Conservation (phyloP, 495 filamentous ascomycete species). For the Lasiosphaeriaceae sp. region DNA sequence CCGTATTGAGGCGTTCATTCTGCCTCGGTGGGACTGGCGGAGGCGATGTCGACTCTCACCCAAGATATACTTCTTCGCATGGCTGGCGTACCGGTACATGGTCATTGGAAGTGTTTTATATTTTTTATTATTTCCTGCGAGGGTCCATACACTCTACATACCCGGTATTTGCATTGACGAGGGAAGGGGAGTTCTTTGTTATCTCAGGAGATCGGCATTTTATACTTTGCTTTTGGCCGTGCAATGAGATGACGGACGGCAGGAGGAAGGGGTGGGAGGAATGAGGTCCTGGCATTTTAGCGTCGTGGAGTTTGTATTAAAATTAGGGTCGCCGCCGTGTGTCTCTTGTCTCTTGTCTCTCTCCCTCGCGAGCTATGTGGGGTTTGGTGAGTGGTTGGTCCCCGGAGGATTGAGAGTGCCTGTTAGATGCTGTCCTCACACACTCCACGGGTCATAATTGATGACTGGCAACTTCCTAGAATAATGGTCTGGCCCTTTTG, state of each 20-base stretch:
- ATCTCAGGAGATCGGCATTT: neutral
- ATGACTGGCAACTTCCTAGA: too few species aligned
- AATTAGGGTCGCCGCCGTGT: neutral
- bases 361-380: too few species aligned
- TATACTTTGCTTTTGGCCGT: neutral
- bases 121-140: conserved; percentile 4
- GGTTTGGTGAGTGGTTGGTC: too few species aligned
- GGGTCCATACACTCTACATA: conserved; percentile 22
- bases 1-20: conserved; percentile 18
- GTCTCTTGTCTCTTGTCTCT: too few species aligned
- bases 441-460: too few species aligned
- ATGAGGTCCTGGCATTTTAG: neutral
- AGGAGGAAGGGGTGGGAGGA: neutral
- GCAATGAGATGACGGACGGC: neutral
- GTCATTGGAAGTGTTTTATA: neutral
- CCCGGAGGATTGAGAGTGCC: too few species aligned
- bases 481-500: too few species aligned
- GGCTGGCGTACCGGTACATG: conserved; percentile 15
- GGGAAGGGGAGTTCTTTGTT: conserved; percentile 5
- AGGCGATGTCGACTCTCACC: neutral
- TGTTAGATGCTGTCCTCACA: too few species aligned
- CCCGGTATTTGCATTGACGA: conserved; percentile 25
- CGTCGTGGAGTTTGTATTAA: neutral
- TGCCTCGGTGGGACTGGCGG: neutral
- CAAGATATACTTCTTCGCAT: conserved; percentile 11